phyloP scores from a whole-genome alignment of 23 red algal species.

The Gracilariopsis chorda region DNA sequence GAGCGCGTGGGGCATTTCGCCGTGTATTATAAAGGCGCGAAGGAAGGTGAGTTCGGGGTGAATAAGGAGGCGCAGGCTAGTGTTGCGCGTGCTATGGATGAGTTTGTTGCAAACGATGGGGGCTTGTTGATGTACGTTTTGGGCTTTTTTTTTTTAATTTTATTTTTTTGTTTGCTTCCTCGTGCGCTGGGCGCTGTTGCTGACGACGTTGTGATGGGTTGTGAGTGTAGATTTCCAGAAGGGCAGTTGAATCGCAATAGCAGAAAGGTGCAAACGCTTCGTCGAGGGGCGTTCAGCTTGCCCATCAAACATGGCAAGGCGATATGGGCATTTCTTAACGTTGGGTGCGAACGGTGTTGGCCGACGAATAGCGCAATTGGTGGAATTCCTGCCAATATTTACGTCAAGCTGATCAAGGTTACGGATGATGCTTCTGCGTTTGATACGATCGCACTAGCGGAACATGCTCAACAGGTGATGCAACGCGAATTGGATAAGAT shows the following conservation, averaged over 20 bases:
- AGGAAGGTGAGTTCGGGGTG: conserved; percentile 44
- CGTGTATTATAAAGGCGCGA: conserved; percentile 35
- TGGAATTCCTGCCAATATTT: conserved; percentile 41
- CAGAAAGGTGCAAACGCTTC: conserved; percentile 40
- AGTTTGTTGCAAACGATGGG: conserved; percentile 31
- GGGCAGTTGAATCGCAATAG: conserved; percentile 44
- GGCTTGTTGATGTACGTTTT: conserved; percentile 34
- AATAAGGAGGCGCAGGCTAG: conserved; percentile 31
- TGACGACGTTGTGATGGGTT: no score
- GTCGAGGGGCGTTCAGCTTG: conserved; percentile 48
- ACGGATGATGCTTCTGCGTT: conserved; percentile 58
- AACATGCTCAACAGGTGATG: conserved; percentile 43
- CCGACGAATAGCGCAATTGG: conserved; percentile 13
- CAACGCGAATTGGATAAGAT: conserved; percentile 38
- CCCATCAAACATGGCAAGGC: conserved; percentile 54
- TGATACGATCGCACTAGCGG: conserved; percentile 29
- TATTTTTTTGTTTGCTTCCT: neutral
- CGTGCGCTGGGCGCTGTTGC: neutral
- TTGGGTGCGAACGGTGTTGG: conserved; percentile 54
- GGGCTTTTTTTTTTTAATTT: neutral
- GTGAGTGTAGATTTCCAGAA: conserved; percentile 48
- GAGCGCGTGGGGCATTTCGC: conserved; percentile 46
- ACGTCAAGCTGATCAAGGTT: conserved; percentile 42
- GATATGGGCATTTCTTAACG: conserved; percentile 58
- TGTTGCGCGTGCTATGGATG: conserved; percentile 25